A percentile compares a stretch with the other conserved stretches of the same genome.
These are phyloP conservation scores for Pythium apleroticum DNA, from an alignment of 352 stramenopile genomes.

Conservation along the genomic window DNA sequence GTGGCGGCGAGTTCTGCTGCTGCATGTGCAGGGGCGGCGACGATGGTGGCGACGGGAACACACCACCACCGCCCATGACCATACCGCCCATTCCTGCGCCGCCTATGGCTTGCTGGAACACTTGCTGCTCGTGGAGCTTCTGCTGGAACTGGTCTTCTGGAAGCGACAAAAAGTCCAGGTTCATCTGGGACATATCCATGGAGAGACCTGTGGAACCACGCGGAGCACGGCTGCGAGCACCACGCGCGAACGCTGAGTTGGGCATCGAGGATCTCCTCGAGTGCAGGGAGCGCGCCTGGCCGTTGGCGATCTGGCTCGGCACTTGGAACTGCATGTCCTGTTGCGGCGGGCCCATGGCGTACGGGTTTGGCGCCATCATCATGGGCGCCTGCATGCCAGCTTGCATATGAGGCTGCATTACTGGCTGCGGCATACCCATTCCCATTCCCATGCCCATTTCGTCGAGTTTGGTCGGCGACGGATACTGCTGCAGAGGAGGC, in stretches of 20 bases:
- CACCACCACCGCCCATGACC: not conserved
- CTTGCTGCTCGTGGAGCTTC: slow-evolving; percentile 36
- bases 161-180: slow-evolving; percentile 65
- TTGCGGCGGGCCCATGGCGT: slow-evolving; percentile 12
- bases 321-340: slow-evolving; percentile 28
- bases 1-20: slow-evolving; percentile 29
- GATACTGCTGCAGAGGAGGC: slow-evolving; percentile 13
- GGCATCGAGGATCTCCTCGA: slow-evolving; percentile 49
- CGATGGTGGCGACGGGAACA: slow-evolving; percentile 19
- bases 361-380: slow-evolving; percentile 22
- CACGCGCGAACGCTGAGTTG: slow-evolving; percentile 29
- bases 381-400: slow-evolving; percentile 7
- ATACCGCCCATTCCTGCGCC: not conserved
- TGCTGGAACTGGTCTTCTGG: slow-evolving; percentile 59
- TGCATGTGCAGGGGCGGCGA: slow-evolving; percentile 27
- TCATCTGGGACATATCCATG: slow-evolving; percentile 84
- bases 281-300: slow-evolving; percentile 56
- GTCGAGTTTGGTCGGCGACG: slow-evolving; percentile 2
- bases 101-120: slow-evolving; percentile 25
- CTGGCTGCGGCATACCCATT: slow-evolving; percentile 4
- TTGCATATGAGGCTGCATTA: slow-evolving; percentile 12
- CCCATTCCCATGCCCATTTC: slow-evolving; percentile 1
- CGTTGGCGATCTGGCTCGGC: slow-evolving; percentile 55
- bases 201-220: slow-evolving; percentile 68
- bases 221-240: slow-evolving; percentile 18